phyloP scores from a whole-genome alignment of 768 basidiomycete genomes.

The Hebeloma cylindrosporum region DNA sequence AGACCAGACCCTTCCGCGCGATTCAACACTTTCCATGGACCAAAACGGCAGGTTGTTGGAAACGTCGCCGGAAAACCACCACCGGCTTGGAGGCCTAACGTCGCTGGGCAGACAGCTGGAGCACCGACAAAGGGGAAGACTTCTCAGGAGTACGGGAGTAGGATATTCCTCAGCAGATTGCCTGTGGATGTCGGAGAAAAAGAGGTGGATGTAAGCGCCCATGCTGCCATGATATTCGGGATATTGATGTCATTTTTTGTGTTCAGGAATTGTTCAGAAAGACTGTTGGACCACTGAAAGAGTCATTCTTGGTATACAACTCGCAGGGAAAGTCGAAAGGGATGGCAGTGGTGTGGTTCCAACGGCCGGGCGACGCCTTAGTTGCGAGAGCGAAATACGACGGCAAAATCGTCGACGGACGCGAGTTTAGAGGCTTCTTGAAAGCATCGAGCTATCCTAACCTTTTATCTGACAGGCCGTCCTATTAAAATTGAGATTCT shows the following conservation, averaged over 20 bases:
- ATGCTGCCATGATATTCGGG: not conserved
- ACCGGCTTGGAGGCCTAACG: slow-evolving; percentile 59
- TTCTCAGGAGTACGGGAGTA: slow-evolving; percentile 49
- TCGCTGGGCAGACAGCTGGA: slow-evolving; percentile 9
- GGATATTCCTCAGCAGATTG: slow-evolving; percentile 63
- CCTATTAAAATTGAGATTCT: slow-evolving; percentile 69
- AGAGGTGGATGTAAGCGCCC: slow-evolving; percentile 60
- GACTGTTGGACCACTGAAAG: slow-evolving; percentile 73
- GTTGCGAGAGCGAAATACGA: slow-evolving; percentile 68
- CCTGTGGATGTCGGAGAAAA: slow-evolving; percentile 68
- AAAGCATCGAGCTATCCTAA: not conserved
- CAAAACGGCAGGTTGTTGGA: slow-evolving; percentile 59
- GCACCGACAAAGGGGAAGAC: slow-evolving; percentile 33
- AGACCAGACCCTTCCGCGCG: slow-evolving; percentile 26
- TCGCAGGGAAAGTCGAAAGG: slow-evolving; percentile 74
- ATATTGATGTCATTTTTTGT: slow-evolving; percentile 2
- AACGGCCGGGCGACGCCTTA: slow-evolving; percentile 60
- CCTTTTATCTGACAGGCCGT: slow-evolving; percentile 43
- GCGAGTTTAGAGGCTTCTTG: slow-evolving; percentile 34
- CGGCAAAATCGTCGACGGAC: slow-evolving; percentile 72
- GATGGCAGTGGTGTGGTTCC: slow-evolving; percentile 75
- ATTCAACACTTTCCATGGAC: slow-evolving; percentile 47
- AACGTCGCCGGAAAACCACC: slow-evolving; percentile 53
- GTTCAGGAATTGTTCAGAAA: slow-evolving; percentile 70
- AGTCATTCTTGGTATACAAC: slow-evolving; percentile 73